Conservation (phyloP, 306 rosid species). For the Coriaria nepalensis region DNA sequence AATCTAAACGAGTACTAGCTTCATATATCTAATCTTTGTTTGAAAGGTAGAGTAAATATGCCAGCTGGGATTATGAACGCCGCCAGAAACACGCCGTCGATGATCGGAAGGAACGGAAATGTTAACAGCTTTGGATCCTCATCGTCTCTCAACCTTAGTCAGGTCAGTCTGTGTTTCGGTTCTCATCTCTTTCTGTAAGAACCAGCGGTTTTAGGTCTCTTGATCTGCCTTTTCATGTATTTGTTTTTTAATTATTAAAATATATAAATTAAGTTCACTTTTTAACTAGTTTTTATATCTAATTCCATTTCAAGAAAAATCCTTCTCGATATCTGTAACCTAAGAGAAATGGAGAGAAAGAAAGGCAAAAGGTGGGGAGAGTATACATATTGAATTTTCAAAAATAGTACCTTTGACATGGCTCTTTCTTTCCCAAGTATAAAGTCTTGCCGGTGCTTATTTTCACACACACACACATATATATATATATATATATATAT, state of each 20-base stretch:
- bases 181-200: background rate
- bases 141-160: slow-evolving; percentile 48
- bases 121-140: slow-evolving; percentile 49
- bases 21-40: background rate
- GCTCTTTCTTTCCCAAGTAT: background rate
- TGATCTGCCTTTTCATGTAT: too few species aligned
- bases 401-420: slow-evolving; percentile 4
- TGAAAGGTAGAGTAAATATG: background rate
- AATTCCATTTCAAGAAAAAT: slow-evolving; percentile 18
- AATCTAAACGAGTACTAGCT: background rate
- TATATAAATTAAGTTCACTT: too few species aligned
- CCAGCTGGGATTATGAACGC: slow-evolving; percentile 17
- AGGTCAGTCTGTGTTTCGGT: slow-evolving; percentile 35
- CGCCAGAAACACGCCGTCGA: slow-evolving; percentile 12
- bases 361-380: slow-evolving; percentile 21
- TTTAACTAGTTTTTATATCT: too few species aligned
- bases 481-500: too few species aligned
- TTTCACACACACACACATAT: too few species aligned
- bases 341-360: background rate
- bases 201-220: too few species aligned
- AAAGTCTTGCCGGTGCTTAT: too few species aligned
- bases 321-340: slow-evolving; percentile 29
- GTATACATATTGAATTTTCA: slow-evolving; percentile 4
- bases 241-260: too few species aligned
- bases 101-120: slow-evolving; percentile 31